phyloP scores from a whole-genome alignment of 192 early-diverging fungal genomes.

The Coemansia sp. region DNA sequence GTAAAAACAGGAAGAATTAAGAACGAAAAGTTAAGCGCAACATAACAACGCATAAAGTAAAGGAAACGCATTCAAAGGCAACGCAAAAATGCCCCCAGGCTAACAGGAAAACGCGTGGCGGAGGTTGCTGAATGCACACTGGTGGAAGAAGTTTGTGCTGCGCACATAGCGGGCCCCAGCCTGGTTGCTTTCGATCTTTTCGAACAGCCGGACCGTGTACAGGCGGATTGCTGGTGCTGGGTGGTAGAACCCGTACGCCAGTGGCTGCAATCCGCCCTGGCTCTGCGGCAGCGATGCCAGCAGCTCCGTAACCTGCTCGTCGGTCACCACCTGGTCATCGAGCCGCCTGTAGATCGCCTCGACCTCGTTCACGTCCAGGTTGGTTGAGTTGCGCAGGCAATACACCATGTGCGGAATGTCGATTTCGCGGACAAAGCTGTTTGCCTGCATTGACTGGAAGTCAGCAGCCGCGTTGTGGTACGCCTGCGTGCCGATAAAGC shows the following conservation, averaged over 20 bases:
- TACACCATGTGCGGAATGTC: conserved; percentile 73
- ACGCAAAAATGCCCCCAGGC: too few relatives aligned
- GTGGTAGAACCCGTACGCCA: conserved; percentile 83
- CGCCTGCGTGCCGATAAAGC: conserved; percentile 76
- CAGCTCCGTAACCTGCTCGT: conserved; percentile 77
- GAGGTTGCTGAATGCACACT: conserved; percentile 54
- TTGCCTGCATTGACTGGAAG: conserved; percentile 58
- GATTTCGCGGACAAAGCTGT: conserved; percentile 61
- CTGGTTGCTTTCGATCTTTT: conserved; percentile 67
- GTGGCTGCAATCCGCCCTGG: conserved; percentile 76
- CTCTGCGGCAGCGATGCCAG: conserved; percentile 73
- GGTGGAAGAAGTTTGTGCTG: conserved; percentile 56
- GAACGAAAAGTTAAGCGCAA: conserved; percentile 5
- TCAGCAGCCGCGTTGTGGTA: conserved; percentile 71
- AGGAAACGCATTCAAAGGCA: too few relatives aligned
- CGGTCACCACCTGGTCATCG: conserved; percentile 64
- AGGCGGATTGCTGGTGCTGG: conserved; percentile 64
- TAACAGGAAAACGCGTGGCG: conserved; percentile 45
- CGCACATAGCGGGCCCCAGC: conserved; percentile 53
- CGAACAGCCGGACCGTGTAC: conserved; percentile 73
- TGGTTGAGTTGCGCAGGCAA: conserved; percentile 56
- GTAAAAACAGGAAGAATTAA: background rate
- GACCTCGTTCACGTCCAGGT: conserved; percentile 62
- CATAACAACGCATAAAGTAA: conserved; percentile 9
- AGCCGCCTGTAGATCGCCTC: conserved; percentile 70